These are phyloP conservation scores for Mycena sanguinolenta DNA, from an alignment of 768 basidiomycete species.

Conservation along the genomic window DNA sequence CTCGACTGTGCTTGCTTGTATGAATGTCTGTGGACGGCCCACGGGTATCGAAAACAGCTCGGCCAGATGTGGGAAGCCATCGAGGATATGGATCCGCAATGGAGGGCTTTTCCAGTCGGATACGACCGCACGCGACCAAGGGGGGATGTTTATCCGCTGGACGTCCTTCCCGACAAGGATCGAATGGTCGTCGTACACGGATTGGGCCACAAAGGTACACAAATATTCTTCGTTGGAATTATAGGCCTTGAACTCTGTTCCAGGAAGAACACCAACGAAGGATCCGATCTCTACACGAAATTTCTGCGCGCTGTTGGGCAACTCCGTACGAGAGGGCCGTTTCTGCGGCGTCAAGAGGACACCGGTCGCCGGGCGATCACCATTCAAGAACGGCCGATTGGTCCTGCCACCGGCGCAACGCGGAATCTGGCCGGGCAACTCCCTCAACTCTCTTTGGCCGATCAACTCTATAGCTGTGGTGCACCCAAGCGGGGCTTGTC, in stretches of 20 bases:
- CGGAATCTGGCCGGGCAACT: not conserved
- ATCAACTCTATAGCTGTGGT: not conserved
- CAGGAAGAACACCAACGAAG: not conserved
- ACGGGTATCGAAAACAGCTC: not conserved
- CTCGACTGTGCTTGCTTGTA: not conserved
- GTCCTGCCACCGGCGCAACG: not conserved
- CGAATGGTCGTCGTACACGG: no score
- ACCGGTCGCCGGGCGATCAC: not conserved
- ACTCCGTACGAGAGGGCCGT: not conserved
- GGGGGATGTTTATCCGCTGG: not conserved
- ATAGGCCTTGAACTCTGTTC: no score
- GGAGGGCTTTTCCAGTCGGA: constrained; percentile 8
- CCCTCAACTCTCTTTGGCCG: not conserved
- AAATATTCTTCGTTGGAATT: no score
- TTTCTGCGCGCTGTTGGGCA: not conserved
- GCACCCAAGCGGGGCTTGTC: not conserved
- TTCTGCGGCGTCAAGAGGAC: not conserved
- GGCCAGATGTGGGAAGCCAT: not conserved
- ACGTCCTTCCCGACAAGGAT: not conserved
- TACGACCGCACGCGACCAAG: not conserved
- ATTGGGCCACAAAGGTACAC: no score
- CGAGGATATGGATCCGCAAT: not conserved
- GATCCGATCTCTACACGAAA: not conserved
- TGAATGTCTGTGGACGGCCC: not conserved
- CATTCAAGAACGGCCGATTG: not conserved